phyloP scores from a whole-genome alignment of 768 basidiomycete genomes.

The Kondoa malvinella region DNA sequence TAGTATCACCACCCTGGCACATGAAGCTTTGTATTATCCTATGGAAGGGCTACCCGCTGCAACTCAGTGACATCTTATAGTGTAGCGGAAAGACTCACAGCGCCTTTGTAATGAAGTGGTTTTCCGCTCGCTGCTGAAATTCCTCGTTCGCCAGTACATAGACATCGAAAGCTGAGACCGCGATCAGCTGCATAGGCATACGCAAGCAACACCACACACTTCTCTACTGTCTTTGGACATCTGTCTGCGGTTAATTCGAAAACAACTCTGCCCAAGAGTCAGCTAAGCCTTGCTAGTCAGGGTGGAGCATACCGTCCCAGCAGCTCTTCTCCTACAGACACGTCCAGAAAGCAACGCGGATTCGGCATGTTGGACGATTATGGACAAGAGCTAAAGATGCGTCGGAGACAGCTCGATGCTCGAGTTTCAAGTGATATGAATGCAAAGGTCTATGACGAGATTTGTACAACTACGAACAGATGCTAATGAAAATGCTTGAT shows the following conservation, averaged over 20 bases:
- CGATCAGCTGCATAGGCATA: neutral
- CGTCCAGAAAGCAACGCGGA: conserved; percentile 20
- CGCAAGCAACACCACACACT: conserved; percentile 38
- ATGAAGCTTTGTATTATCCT: conserved; percentile 46
- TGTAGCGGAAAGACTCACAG: neutral
- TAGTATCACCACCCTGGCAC: conserved; percentile 45
- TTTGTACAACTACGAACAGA: no score
- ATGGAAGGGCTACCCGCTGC: conserved; percentile 42
- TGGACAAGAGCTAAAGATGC: neutral
- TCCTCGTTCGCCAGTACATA: conserved; percentile 76
- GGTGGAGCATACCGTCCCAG: conserved; percentile 12
- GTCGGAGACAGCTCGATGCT: no score
- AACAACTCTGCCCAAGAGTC: conserved; percentile 25
- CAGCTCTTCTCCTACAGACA: conserved; percentile 17
- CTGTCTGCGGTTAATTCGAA: conserved; percentile 55
- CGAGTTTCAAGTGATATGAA: no score
- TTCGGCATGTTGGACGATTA: conserved; percentile 6
- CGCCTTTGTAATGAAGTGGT: conserved; percentile 64
- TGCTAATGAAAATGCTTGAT: no score
- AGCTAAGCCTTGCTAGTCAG: conserved; percentile 17
- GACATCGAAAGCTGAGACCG: conserved; percentile 51
- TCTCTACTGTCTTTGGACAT: conserved; percentile 61
- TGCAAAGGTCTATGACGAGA: no score
- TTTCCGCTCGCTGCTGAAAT: conserved; percentile 46
- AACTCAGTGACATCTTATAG: neutral